phyloP scores from a whole-genome alignment of 2,329 filamentous ascomycete genomes.

The Diaporthe citriasiana region DNA sequence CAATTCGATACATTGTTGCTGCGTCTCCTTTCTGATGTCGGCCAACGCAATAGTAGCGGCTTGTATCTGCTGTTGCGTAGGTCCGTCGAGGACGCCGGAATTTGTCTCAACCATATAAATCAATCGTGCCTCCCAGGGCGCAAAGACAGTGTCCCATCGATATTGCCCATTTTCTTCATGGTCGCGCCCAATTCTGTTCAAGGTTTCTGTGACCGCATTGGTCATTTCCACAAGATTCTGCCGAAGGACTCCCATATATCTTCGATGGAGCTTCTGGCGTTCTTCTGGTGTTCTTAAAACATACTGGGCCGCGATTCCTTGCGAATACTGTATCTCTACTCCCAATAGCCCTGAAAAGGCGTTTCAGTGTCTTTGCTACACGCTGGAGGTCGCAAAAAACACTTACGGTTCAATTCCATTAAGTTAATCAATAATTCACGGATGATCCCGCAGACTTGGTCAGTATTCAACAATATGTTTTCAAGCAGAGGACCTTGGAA shows the following conservation, averaged over 20 bases:
- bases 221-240: neutral
- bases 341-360: neutral
- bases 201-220: neutral
- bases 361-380: neutral
- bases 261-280: neutral
- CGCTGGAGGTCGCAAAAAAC: no score
- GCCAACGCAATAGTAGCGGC: neutral
- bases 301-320: constrained; percentile 1
- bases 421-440: neutral
- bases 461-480: no score
- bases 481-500: neutral
- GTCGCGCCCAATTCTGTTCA: neutral
- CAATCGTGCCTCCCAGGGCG: constrained; percentile 10
- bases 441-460: neutral
- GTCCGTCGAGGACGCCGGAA: neutral
- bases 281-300: neutral
- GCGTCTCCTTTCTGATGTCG: neutral
- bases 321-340: constrained; percentile 1
- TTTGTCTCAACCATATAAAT: neutral
- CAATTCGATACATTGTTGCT: neutral
- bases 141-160: neutral
- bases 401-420: neutral
- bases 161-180: neutral
- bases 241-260: neutral
- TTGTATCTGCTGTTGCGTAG: neutral